Conservation (phyloP, 257 asterid species). For the Solanum acaule region DNA sequence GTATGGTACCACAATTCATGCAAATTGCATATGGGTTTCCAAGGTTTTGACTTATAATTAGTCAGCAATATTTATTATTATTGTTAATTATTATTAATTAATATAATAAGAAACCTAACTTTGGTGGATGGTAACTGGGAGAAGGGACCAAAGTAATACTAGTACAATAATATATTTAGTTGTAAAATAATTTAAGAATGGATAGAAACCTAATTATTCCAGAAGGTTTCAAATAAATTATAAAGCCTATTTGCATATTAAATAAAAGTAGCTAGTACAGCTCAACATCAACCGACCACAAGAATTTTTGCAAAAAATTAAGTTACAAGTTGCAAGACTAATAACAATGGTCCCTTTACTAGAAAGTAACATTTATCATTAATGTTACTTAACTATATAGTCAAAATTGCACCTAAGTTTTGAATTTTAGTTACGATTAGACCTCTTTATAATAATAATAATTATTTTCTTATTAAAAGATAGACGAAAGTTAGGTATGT, state of each 20-base stretch:
- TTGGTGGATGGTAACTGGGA: not conserved
- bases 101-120: not conserved
- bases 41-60: not conserved
- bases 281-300: slow-evolving; percentile 3
- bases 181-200: not conserved
- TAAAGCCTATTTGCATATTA: not conserved
- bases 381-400: not conserved
- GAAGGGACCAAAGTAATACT: not conserved
- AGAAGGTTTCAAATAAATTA: not conserved
- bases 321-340: not conserved
- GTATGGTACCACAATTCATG: not conserved
- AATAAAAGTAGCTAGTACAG: not conserved
- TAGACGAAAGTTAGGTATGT: too few species aligned
- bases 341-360: not conserved
- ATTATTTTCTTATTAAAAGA: too few species aligned
- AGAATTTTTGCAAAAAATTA: not conserved
- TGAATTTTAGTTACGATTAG: not conserved
- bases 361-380: not conserved
- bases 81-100: not conserved
- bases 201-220: not conserved
- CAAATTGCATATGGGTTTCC: not conserved
- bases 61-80: not conserved
- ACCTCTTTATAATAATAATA: not conserved
- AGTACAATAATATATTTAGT: not conserved
- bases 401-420: not conserved